Percentiles rank a stretch among this genome's conserved stretches.
These are phyloP conservation scores for Anisodus acutangulus DNA, from an alignment of 257 asterid genomes.

Conservation along the genomic window DNA sequence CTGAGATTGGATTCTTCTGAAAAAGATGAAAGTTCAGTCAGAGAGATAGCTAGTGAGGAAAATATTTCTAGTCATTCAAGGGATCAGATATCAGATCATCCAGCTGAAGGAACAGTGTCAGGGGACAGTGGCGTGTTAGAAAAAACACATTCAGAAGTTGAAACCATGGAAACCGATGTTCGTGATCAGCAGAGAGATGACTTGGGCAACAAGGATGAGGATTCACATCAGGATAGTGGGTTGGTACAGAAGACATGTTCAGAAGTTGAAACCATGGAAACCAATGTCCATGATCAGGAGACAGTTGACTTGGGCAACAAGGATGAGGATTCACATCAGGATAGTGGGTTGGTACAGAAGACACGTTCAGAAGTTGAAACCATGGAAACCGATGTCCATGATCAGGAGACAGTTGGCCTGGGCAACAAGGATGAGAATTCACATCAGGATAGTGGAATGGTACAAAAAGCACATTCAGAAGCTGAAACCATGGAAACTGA, in stretches of 20 bases:
- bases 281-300: neutral
- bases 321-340: constrained; percentile 28
- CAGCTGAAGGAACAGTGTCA: constrained; percentile 41
- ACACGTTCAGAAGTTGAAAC: constrained; percentile 27
- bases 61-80: constrained; percentile 32
- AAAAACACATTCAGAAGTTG: constrained; percentile 30
- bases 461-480: constrained; percentile 25
- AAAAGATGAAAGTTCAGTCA: constrained; percentile 32
- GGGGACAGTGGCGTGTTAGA: constrained; percentile 29
- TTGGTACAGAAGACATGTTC: constrained; percentile 26
- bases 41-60: constrained; percentile 32
- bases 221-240: constrained; percentile 29
- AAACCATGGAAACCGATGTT: neutral
- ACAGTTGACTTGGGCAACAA: neutral
- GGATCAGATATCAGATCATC: constrained; percentile 35
- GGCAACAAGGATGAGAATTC: constrained; percentile 29
- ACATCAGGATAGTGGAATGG: constrained; percentile 28
- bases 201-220: constrained; percentile 19
- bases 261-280: neutral
- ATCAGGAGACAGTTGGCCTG: constrained; percentile 18
- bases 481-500: constrained; percentile 8
- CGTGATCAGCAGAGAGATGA: constrained; percentile 23
- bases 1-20: constrained; percentile 20
- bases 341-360: constrained; percentile 25
- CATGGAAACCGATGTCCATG: neutral